Conservation (phyloP, 2,329 filamentous ascomycete genomes). For the Phialophora macrospora region DNA sequence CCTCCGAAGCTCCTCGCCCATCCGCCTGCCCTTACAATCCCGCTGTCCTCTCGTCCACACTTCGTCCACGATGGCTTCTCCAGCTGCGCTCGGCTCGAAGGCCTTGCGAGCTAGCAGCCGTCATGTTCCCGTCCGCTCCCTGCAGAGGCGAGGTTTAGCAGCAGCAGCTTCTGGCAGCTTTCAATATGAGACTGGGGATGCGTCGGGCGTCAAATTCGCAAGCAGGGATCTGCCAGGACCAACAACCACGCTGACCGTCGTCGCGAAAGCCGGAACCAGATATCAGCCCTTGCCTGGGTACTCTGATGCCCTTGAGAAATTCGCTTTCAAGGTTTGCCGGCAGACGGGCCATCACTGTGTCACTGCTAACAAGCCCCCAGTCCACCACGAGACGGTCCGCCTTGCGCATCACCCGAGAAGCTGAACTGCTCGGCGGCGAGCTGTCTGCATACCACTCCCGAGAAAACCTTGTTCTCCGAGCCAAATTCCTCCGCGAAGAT, state of each 20-base stretch:
- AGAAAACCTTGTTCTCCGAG: slow-evolving; percentile 88
- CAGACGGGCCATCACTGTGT: slow-evolving; percentile 4
- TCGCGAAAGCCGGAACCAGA: slow-evolving; percentile 91
- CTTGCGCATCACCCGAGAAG: slow-evolving; percentile 90
- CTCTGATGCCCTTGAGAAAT: slow-evolving; percentile 87
- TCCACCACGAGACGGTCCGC: slow-evolving; percentile 82
- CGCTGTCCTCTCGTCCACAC: slow-evolving; percentile 38
- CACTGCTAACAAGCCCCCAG: slow-evolving; percentile 58
- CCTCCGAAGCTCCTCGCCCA: slow-evolving; percentile 26
- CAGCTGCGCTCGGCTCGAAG: slow-evolving; percentile 67
- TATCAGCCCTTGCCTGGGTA: slow-evolving; percentile 90
- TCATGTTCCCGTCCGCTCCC: slow-evolving; percentile 62
- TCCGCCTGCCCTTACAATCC: slow-evolving; percentile 1
- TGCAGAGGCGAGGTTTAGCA: slow-evolving; percentile 66
- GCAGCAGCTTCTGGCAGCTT: slow-evolving; percentile 74
- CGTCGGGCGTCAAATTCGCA: slow-evolving; percentile 88
- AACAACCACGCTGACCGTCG: slow-evolving; percentile 86
- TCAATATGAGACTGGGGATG: slow-evolving; percentile 85
- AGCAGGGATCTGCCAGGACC: slow-evolving; percentile 86
- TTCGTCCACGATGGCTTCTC: slow-evolving; percentile 66
- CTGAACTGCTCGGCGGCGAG: slow-evolving; percentile 91
- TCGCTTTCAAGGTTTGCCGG: slow-evolving; percentile 87
- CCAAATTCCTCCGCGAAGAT: slow-evolving; percentile 93
- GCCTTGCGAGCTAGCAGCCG: slow-evolving; percentile 66
- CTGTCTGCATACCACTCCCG: slow-evolving; percentile 86